Percentiles rank a stretch among this genome's conserved stretches.
These are phyloP conservation scores for Lomentospora prolificans DNA, from an alignment of 2,329 filamentous ascomycete genomes.

Conservation along the genomic window DNA sequence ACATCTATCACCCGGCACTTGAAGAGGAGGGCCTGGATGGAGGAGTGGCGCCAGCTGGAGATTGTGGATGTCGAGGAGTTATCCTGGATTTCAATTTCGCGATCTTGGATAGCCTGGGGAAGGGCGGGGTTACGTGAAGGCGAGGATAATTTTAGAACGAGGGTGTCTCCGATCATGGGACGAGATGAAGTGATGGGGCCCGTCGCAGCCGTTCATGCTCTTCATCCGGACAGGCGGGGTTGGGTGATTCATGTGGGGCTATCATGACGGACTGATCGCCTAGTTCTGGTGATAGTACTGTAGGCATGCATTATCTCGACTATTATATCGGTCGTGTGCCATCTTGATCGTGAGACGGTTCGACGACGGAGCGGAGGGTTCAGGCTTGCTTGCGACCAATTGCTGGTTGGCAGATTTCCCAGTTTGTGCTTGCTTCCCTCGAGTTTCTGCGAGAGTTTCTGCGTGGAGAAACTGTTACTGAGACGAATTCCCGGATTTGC, in stretches of 20 bases:
- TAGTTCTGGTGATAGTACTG: background rate
- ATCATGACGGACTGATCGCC: background rate
- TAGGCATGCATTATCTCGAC: no score
- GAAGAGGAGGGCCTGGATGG: background rate
- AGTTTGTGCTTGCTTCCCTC: no score
- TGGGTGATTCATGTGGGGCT: no score
- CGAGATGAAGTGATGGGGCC: background rate
- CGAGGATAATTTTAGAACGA: background rate
- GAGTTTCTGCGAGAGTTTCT: no score
- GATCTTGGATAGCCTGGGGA: background rate
- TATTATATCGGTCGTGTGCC: background rate
- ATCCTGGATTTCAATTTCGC: background rate
- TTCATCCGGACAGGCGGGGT: no score
- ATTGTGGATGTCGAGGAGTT: background rate
- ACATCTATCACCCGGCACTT: background rate
- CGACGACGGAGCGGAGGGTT: no score
- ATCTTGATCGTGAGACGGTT: no score
- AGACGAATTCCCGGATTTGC: no score
- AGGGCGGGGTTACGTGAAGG: background rate
- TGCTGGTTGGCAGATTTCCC: background rate
- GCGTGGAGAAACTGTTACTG: no score
- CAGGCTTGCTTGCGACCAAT: no score
- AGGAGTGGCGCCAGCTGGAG: background rate
- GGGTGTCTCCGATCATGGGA: background rate
- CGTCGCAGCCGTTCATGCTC: no score